Base-by-base conservation (phyloP, 768 basidiomycete genomes). In the Calocybe gangraenosa region DNA sequence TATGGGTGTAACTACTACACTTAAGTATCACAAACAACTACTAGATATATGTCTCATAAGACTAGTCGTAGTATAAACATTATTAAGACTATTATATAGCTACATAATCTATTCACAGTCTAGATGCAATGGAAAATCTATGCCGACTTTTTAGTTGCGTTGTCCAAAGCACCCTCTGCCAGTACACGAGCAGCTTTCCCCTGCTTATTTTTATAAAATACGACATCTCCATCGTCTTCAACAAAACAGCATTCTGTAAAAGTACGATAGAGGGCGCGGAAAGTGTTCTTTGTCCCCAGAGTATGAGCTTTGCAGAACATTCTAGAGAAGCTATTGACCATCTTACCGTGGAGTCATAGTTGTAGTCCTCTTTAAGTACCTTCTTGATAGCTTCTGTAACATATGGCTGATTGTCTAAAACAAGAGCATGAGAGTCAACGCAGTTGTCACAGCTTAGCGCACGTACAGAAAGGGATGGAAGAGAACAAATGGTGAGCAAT, bases 201-300 rank as follows among this genome's bases (percentile, higher is more conserved):
- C 11, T 74, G 52, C 46, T 62, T 67, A 57, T 81, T 75, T 62
- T 76, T 79, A 64, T 80, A 81, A 58, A 84, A 82, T 0, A 82
- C 67, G 47, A 82, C 74, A 38, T 74, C 71, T 9, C 79, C 81
- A 19, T 81, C 70, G 40, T 82, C 80, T 56, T 83, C 81, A 37
- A 82, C 74, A 62, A 81, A 82, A 47, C 68, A 68, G 60, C 82
- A 82, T 52, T 79, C 61, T 1, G 75, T 78, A 61, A 82, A 82
- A 3, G 77, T 71, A 34, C 79, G 70, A 54, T 76, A 82, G 10
- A 82, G 71, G 2, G 79, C 78, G 14, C 73, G 69, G 65, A 82
- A 79, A 3, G 75, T 67, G 52, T 76, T 78, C 75, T 79, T 47
- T 49, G 18, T n/a, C n/a, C n/a, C n/a, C 14, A 40, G 39, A 39